Percentiles rank a stretch among this genome's conserved stretches.
Evolutionary conservation across 306 rosid genomes (phyloP).

Genomic region (Pterocarpus macrocarpus): DNA sequence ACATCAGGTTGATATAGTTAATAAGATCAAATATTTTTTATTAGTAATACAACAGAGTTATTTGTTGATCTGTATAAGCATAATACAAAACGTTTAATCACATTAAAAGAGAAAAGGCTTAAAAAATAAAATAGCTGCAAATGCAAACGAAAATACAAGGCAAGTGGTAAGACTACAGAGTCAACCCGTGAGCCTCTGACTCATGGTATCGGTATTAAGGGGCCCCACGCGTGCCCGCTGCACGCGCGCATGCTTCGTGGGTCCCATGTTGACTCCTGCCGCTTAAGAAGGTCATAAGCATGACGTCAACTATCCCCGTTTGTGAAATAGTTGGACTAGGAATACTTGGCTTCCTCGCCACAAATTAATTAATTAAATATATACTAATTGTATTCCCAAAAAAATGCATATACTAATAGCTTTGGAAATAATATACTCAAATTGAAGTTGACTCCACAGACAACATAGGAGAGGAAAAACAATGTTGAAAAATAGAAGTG

Average conservation of each 20-base stretch:
- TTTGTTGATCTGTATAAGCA: too few species aligned
- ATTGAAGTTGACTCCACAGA: too few species aligned
- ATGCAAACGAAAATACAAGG: neutral
- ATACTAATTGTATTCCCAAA: too few species aligned
- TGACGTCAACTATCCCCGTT: slow-evolving; percentile 35
- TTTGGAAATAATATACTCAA: neutral
- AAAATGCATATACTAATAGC: neutral
- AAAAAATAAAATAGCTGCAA: neutral
- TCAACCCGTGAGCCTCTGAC: slow-evolving; percentile 36
- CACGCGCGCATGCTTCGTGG: slow-evolving; percentile 53
- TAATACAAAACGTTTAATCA: neutral
- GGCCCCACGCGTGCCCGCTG: slow-evolving; percentile 44
- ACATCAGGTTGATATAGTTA: too few species aligned
- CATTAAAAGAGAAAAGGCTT: neutral
- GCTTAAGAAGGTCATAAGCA: slow-evolving; percentile 36
- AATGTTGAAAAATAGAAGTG: too few species aligned
- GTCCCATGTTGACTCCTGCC: slow-evolving; percentile 44
- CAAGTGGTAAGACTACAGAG: neutral
- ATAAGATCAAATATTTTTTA: neutral
- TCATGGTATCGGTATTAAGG: neutral
- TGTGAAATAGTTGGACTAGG: neutral
- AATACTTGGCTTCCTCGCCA: neutral
- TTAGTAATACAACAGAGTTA: neutral
- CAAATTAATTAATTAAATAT: neutral
- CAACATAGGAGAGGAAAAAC: too few species aligned